Evolutionary conservation across 2,329 filamentous ascomycete species (phyloP), one percentile per base, ranked within the genome.

Genomic region (Verticillium isaacii): DNA sequence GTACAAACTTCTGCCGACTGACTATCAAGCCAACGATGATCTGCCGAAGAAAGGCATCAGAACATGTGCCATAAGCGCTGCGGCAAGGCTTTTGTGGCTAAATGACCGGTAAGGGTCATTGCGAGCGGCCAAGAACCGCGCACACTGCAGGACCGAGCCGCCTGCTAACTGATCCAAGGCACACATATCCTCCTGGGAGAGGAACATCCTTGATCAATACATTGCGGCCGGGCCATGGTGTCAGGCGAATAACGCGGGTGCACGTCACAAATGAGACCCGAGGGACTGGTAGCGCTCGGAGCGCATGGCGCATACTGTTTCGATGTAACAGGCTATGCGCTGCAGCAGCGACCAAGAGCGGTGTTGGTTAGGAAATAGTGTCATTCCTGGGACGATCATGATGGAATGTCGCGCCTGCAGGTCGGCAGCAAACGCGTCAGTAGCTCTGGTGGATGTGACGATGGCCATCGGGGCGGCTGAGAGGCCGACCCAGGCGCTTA

Each of bases 401-500:
- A 9, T 36, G 23, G 36, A 19, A 41, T 36, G 37, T 41, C 39
- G 57, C 37, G 37, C 14, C 41, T 45, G 23, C 2, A 17, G 23
- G 37, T 29, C 15, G 41, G 37, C 32, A n/a, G 19, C 36, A 58
- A 17, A 17, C 19, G 57, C 57, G 39, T 17, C 29, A 41, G 37
- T 12, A 32, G 57, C n/a, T 19, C 5, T 17, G 23, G 23, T 25
- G 11, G 29, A 29, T 29, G 25, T 32, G 37, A 23, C 32, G 23
- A 41, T 50, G 23, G 8, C 14, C 37, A 45, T 32, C 25, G 52
- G 58, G 58, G 58, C 58, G 58, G 58, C 58, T 59, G 41, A 19
- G 17, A 59, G 50, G 39, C 45, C 58, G 45, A 55, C 58, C 58
- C 19, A 29, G 58, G 58, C 58, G 58, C 58, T 55, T 59, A 59